phyloP scores from a whole-genome alignment of 352 stramenopile genomes.

The Phytophthora meadii region DNA sequence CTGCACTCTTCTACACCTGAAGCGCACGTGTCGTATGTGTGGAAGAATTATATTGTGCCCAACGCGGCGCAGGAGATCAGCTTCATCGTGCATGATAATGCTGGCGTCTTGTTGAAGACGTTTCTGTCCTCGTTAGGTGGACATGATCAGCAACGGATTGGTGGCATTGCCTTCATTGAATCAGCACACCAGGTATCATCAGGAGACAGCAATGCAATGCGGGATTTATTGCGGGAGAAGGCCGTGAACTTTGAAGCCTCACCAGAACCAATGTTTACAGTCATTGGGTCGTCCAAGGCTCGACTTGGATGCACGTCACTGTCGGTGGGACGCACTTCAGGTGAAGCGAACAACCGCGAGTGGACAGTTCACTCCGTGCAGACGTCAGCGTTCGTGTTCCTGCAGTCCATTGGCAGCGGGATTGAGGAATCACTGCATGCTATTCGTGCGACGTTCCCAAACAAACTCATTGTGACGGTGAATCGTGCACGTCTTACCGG shows the following conservation, averaged over 20 bases:
- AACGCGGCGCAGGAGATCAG: constrained; percentile 86
- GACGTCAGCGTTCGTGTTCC: constrained; percentile 88
- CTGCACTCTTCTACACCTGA: constrained; percentile 79
- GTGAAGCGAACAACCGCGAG: constrained; percentile 76
- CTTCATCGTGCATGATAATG: constrained; percentile 82
- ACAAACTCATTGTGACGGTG: constrained; percentile 91
- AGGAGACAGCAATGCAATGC: constrained; percentile 53
- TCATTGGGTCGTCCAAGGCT: constrained; percentile 76
- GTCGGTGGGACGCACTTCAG: constrained; percentile 75
- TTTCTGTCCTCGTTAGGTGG: constrained; percentile 67
- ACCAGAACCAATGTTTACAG: constrained; percentile 83
- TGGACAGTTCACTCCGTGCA: constrained; percentile 89
- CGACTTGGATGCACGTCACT: constrained; percentile 79
- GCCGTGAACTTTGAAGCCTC: constrained; percentile 89
- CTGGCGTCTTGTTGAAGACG: constrained; percentile 72
- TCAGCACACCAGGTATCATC: constrained; percentile 78
- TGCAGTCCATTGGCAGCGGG: constrained; percentile 78
- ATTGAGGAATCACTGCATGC: constrained; percentile 80
- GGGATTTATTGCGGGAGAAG: constrained; percentile 71
- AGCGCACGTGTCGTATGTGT: constrained; percentile 84
- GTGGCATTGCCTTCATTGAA: constrained; percentile 88
- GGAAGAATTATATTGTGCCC: constrained; percentile 88
- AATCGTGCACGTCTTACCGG: constrained; percentile 84
- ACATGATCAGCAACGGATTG: constrained; percentile 69
- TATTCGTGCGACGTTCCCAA: constrained; percentile 86